Conservation (phyloP, 345 rosid genomes). For the Eucalyptus sideroxylon region DNA sequence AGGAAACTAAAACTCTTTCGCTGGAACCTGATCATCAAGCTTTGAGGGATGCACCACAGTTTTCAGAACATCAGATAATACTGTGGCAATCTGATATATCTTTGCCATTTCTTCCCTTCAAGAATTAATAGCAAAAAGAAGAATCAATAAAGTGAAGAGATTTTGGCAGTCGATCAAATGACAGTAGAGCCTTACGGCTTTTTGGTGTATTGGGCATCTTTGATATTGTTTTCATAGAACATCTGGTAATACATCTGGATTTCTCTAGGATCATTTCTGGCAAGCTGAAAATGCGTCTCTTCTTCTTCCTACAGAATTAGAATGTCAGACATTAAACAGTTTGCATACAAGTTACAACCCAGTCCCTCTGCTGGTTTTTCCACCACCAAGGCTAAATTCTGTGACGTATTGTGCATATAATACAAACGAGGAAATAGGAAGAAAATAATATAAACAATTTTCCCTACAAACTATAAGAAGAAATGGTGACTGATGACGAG, state of each 20-base stretch:
- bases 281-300: conserved; percentile 28
- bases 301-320: conserved; percentile 48
- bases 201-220: conserved; percentile 40
- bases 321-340: neutral
- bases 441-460: neutral
- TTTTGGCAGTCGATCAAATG: neutral
- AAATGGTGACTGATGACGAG: neutral
- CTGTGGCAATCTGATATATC: conserved; percentile 69
- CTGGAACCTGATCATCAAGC: conserved; percentile 51
- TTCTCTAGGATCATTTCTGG: conserved; percentile 46
- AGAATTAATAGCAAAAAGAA: conserved; percentile 1
- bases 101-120: conserved; percentile 95
- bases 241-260: conserved; percentile 56
- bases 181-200: conserved; percentile 57
- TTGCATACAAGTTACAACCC: neutral
- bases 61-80: conserved; percentile 68
- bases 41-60: conserved; percentile 37
- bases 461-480: neutral
- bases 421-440: neutral
- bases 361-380: neutral
- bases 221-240: conserved; percentile 45
- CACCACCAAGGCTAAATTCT: neutral
- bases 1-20: neutral
- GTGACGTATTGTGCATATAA: neutral
- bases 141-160: neutral